Evolutionary conservation across 164 flowering plant species (phyloP).

Genomic region (Chimonanthus praecox): DNA sequence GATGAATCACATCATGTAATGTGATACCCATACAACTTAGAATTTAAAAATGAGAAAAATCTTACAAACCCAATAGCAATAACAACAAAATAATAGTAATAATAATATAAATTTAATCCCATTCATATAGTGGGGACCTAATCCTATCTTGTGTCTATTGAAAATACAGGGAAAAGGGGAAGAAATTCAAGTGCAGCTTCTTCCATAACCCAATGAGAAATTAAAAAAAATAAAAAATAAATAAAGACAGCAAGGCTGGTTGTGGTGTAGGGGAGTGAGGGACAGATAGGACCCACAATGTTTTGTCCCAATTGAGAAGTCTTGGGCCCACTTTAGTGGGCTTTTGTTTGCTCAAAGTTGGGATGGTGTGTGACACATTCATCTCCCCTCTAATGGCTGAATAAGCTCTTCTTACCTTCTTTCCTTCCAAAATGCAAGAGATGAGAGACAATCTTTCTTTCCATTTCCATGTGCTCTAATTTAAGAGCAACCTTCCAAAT

Average conservation of each 20-base stretch:
- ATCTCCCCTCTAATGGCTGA: too few species aligned
- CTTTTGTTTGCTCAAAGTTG: slow-evolving; percentile 29
- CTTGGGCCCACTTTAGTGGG: too few species aligned
- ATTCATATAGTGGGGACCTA: not conserved
- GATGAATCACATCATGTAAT: too few species aligned
- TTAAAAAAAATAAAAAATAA: not conserved
- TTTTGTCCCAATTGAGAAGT: slow-evolving; percentile 39
- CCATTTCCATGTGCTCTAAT: slow-evolving; percentile 56
- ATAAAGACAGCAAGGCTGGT: slow-evolving; percentile 1
- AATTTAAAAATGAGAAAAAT: too few species aligned
- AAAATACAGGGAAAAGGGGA: not conserved
- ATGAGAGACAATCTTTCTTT: too few species aligned
- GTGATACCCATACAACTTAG: not conserved
- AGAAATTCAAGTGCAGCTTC: not conserved
- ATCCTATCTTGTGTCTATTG: not conserved
- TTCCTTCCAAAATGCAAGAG: too few species aligned
- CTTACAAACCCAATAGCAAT: not conserved
- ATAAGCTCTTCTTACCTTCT: too few species aligned
- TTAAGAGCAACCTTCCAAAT: slow-evolving; percentile 74
- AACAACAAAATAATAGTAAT: not conserved
- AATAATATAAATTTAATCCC: not conserved
- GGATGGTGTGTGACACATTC: too few species aligned
- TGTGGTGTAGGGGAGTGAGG: slow-evolving; percentile 26
- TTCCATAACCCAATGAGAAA: not conserved
- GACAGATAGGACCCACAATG: slow-evolving; percentile 59